Evolutionary conservation across 225 moss, liverwort and hornwort genomes (phyloP), one percentile per base, ranked within the genome.

Genomic region (Marchantia polymorpha): DNA sequence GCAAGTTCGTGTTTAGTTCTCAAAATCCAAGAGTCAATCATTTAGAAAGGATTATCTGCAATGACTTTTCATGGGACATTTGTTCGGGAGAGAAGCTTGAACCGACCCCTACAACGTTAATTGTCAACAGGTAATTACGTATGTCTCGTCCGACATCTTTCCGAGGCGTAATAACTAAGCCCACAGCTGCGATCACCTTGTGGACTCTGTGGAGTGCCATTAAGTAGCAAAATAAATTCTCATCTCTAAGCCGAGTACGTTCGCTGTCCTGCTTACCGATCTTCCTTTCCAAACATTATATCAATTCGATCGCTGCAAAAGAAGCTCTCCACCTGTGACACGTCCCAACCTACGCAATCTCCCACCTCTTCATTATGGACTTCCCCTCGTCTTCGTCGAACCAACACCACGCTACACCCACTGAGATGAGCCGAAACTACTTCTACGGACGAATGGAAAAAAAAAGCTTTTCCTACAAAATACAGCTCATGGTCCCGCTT

Each of bases 211-310:
- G 39, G 39, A 39, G 39, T 39, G 39, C 39, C 39, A 39, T 39
- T 39, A 2, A 39, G 2, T 39, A 2, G 39, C 39, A 39, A 13
- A 69, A 15, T 46, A 46, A 48, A 5, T 20, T 70, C 47, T 19
- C 3, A 47, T 20, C 20, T 20, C 47, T 19, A 51, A 48, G 51
- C 22, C 52, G 23, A 10, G 52, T 25, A n/a, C 26, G 19, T 71
- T 50, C 1, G 49, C 49, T 10, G 49, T 73, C 25, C 73, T 3
- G 22, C 52, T 73, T 73, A 73, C 52, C 52, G 73, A 53, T 73
- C 25, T 73, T 73, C 73, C 73, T 52, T 73, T 23, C 73, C 52
- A 12, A 52, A 3, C 72, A 72, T 47, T 72, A 26, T 8, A 73
- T 49, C n/a, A 49, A 52, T 52, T 25, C 50, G 52, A 26, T 20